phyloP scores from a whole-genome alignment of 345 rosid genomes.

The Arabis hirsuta region DNA sequence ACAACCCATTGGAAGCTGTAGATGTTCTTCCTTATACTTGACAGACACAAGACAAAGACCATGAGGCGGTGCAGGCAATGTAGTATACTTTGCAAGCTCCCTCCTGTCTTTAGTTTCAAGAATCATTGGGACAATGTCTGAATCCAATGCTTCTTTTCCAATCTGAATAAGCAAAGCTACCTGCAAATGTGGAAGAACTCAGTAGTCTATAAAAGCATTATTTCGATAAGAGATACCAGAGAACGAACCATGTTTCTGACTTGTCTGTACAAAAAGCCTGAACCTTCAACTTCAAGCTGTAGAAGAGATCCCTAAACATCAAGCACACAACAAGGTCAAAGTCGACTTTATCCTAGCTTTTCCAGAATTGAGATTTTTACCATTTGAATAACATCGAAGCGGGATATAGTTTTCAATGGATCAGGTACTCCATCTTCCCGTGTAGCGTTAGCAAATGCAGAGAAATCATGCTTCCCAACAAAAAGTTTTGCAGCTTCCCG shows the following conservation, averaged over 20 bases:
- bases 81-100: constrained; percentile 72
- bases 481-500: constrained; percentile 72
- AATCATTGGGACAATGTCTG: constrained; percentile 66
- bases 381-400: constrained; percentile 69
- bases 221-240: not conserved
- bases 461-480: constrained; percentile 75
- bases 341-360: not conserved
- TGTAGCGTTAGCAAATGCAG: constrained; percentile 87
- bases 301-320: constrained; percentile 68
- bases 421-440: constrained; percentile 64
- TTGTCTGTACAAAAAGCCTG: constrained; percentile 89
- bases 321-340: constrained; percentile 8
- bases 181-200: constrained; percentile 47
- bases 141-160: constrained; percentile 83
- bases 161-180: constrained; percentile 84
- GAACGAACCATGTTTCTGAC: constrained; percentile 83
- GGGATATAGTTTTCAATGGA: constrained; percentile 75
- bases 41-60: constrained; percentile 77
- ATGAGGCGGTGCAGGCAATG: constrained; percentile 70
- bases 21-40: constrained; percentile 67
- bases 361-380: constrained; percentile 44
- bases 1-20: constrained; percentile 61
- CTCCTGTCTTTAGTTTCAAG: constrained; percentile 68
- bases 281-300: constrained; percentile 89
- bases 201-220: not conserved